Evolutionary conservation across 202 grass and related monocot species (phyloP).

Genomic region (Thinopyrum obtusiflorum): DNA sequence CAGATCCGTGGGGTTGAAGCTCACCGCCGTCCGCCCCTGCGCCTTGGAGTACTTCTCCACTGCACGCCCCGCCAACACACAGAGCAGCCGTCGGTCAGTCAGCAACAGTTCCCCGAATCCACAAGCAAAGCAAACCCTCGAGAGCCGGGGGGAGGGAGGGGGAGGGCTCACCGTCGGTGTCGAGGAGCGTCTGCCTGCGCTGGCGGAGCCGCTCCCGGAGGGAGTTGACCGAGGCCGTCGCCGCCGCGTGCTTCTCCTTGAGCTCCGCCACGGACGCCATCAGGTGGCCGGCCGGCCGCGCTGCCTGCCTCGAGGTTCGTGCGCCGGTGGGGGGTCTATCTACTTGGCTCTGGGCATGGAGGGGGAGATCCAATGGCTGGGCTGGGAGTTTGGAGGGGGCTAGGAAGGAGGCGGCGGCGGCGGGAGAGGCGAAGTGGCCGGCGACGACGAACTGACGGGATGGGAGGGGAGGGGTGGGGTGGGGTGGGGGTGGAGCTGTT

Average conservation of each 20-base stretch:
- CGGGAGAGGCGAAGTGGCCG: not conserved
- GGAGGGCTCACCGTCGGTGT: conserved; percentile 70
- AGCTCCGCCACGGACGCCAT: conserved; percentile 90
- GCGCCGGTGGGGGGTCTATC: conserved; percentile 24
- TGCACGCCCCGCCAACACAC: conserved; percentile 13
- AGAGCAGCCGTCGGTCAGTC: conserved; percentile 28
- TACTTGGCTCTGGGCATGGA: conserved; percentile 38
- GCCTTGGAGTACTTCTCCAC: conserved; percentile 75
- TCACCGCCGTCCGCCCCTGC: conserved; percentile 70
- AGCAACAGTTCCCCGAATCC: conserved; percentile 10
- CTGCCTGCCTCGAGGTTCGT: not conserved
- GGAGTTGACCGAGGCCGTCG: conserved; percentile 68
- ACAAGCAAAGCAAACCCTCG: not conserved
- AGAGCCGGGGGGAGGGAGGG: not conserved
- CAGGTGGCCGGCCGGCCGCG: conserved; percentile 14
- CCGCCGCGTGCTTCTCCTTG: conserved; percentile 75
- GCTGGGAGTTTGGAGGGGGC: not conserved
- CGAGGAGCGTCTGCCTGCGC: conserved; percentile 74
- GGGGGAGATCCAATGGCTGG: not conserved
- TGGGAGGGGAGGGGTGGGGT: not conserved
- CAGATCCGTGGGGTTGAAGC: conserved; percentile 86
- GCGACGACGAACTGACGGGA: conserved; percentile 3
- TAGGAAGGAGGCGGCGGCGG: not conserved
- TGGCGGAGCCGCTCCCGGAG: conserved; percentile 71
- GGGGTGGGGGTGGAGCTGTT: conserved; percentile 12